phyloP scores from a whole-genome alignment of 331 rosid species.

The Erythrophleum ivorense region DNA sequence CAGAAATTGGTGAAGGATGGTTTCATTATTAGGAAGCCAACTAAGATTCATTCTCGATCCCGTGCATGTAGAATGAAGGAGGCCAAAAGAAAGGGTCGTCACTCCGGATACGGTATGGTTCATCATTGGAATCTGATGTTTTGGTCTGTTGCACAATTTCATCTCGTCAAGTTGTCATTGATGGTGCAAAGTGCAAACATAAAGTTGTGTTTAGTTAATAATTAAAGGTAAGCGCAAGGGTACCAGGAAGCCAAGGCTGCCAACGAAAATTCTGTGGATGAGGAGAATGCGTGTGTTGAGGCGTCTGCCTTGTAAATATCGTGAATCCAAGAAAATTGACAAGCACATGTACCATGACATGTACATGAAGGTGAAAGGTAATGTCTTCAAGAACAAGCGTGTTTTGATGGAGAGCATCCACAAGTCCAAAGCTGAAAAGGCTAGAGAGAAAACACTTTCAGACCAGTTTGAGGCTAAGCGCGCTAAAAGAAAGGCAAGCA shows the following conservation, averaged over 20 bases:
- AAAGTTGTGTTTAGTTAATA: not conserved
- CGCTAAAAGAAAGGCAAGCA: conserved; percentile 31
- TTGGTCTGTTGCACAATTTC: not conserved
- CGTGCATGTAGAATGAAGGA: conserved; percentile 59
- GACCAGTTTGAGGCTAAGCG: conserved; percentile 67
- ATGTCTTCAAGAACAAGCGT: conserved; percentile 65
- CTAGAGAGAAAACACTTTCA: conserved; percentile 58
- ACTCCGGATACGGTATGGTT: conserved; percentile 53
- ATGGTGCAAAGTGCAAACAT: not conserved
- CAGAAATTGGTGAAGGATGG: conserved; percentile 64
- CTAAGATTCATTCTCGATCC: conserved; percentile 61
- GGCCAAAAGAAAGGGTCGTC: conserved; percentile 69
- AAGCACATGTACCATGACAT: conserved; percentile 64
- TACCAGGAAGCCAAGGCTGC: conserved; percentile 70
- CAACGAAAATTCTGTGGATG: conserved; percentile 70
- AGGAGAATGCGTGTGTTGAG: conserved; percentile 66
- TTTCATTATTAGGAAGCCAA: conserved; percentile 55
- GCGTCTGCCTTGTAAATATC: conserved; percentile 63
- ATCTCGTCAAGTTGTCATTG: not conserved
- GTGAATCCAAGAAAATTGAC: conserved; percentile 63
- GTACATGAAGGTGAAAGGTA: conserved; percentile 74
- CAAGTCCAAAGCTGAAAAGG: conserved; percentile 70
- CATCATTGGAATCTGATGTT: not conserved
- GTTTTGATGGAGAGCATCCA: conserved; percentile 72
- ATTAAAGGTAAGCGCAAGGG: conserved; percentile 60